Evolutionary conservation across 768 basidiomycete species (phyloP), one percentile per base, ranked within the genome.

Genomic region (Phanerochaete carnosa): DNA sequence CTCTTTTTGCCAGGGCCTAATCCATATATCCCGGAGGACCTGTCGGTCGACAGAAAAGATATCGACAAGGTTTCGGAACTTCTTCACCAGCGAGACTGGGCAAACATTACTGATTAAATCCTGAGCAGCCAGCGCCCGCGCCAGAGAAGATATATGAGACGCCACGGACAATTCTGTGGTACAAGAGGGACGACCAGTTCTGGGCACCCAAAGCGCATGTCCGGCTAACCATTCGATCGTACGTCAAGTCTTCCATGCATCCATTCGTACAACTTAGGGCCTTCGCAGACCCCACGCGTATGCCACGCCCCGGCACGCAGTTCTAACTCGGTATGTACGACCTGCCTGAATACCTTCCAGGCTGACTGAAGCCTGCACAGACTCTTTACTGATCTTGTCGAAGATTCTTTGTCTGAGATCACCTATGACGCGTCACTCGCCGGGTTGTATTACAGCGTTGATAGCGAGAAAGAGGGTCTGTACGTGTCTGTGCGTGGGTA

Each of bases 101-200:
- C 30, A 25, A 11, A 29, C n/a, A 13, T 2, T 12, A n/a, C 16
- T 13, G 23, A 11, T n/a, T 9, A 15, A 9, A 3, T 28, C 33
- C 29, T 43, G 13, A 8, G 32, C 55, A 80, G 79, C 79, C 80
- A 0, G 66, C 66, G 16, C 69, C 69, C 50, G 61, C 72, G 15
- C 82, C 83, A 0, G 54, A 63, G 8, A 67, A 77, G 39, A 64
- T 84, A 19, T 62, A 63, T 12, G 74, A 81, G 43, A 75, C 73
- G 0, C 62, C 69, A 0, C 49, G 72, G 4, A 74, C 76, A 0
- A 69, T 74, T 22, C 66, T 84, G 2, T 86, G 83, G 82, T 75
- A 79, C 71, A 86, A 85, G 71, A 79, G 80, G 66, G 84, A 86
- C 68, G 83, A 84, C 64, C 73, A 77, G 52, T 86, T 83, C 75